A percentile compares a stretch with the other conserved stretches of the same genome.
Conservation (phyloP, 805 yeast species). For the Saturnispora saitoi region DNA sequence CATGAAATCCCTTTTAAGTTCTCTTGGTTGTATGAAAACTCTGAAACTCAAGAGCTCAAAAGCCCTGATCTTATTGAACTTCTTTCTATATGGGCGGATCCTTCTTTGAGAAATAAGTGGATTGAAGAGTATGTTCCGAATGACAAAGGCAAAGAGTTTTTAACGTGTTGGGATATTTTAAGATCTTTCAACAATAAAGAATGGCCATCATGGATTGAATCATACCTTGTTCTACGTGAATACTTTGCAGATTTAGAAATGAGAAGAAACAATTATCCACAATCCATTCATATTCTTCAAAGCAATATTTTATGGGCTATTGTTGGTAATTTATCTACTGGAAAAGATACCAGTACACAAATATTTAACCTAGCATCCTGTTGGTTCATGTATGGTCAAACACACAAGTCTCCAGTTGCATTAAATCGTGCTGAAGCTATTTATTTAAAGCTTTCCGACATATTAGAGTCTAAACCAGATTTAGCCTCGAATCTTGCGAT, state of each 20-base stretch:
- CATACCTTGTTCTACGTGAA: conserved; percentile 71
- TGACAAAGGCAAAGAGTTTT: conserved; percentile 14
- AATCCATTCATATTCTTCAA: conserved; percentile 20
- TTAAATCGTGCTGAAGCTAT: conserved; percentile 17
- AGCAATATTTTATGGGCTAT: conserved; percentile 25
- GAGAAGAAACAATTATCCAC: conserved; percentile 30
- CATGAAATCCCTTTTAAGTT: conserved; percentile 9
- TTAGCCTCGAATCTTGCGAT: conserved; percentile 40
- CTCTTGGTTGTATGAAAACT: conserved; percentile 9
- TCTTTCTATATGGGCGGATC: conserved; percentile 15
- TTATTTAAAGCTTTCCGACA: conserved; percentile 15
- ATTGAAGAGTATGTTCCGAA: conserved; percentile 17
- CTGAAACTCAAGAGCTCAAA: not conserved
- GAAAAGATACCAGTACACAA: conserved; percentile 16
- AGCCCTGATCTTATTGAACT: conserved; percentile 17
- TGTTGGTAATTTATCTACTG: conserved; percentile 15
- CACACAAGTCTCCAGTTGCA: conserved; percentile 10
- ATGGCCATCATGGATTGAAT: conserved; percentile 71
- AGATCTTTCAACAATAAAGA: conserved; percentile 21
- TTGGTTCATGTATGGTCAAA: conserved; percentile 15
- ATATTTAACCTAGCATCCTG: conserved; percentile 25
- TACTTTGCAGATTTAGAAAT: conserved; percentile 63
- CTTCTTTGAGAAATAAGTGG: conserved; percentile 15
- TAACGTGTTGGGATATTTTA: conserved; percentile 23
- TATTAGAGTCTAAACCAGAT: conserved; percentile 6